Base-by-base conservation (phyloP, 306 rosid species). In the Abrus pulchellus region DNA sequence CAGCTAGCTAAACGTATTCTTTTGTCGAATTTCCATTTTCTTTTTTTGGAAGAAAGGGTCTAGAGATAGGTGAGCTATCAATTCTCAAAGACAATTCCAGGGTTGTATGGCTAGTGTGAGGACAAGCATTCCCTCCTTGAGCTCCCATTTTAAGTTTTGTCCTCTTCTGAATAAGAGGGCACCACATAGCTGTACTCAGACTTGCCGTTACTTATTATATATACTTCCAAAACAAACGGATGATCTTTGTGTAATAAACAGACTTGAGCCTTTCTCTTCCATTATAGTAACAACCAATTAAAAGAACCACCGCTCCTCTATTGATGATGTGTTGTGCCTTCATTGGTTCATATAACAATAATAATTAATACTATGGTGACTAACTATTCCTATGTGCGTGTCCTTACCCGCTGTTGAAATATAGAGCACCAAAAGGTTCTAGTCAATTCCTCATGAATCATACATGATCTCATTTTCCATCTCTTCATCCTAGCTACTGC, bases 1-100 rank as follows among this genome's bases (percentile, higher is more conserved):
- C 13, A 73, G 28, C 6, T 36, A 50, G 33, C 41, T 40, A 4
- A 48, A 4, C 0, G 14, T 63, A 11, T 38, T 34, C 13, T 27
- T 44, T 38, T 32, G 44, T 48, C 27, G 38, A 60, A 8, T 6
- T 68, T 6, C 2, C 3, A 49, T 49, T 65, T 68, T 12, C 14
- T 33, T 79, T 2, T 48, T 67, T 45, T 74, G 6, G 50, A 20
- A 50, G 73, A 82, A 55, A 44, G 68, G 0, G 0, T 74, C 69
- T 32, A 41, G 82, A 70, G 86, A 80, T 83, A 48, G 93, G 88
- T 89, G 89, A 85, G 88, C 84, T 71, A 88, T 93, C 88, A 84
- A 86, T 84, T 84, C 85, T 68, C 52, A 50, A 82, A 80, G 80
- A 86, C 81, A 81, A 87, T 55, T 70, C 34, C 14, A 62, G 63